Conservation (phyloP, 1,284 basidiomycete species). For the Microbotryomycetes sp. region DNA sequence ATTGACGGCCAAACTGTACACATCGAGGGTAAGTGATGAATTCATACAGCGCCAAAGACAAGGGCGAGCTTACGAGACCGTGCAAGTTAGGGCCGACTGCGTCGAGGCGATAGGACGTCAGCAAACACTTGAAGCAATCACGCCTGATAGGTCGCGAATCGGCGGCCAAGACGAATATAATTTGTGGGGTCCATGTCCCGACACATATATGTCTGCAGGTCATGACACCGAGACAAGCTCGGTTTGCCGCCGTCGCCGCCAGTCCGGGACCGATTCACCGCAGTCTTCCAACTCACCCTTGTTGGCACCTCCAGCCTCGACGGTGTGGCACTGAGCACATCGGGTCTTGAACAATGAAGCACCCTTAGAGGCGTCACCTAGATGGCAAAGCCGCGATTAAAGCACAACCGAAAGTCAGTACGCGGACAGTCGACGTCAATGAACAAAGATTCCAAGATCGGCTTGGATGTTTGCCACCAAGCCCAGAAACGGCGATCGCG, state of each 20-base stretch:
- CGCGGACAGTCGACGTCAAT: too few relatives aligned
- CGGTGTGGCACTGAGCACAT: conserved; percentile 95
- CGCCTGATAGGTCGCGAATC: too few relatives aligned
- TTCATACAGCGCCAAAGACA: neutral
- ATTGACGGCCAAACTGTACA: conserved; percentile 67
- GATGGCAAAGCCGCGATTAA: neutral
- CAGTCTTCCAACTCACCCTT: conserved; percentile 33
- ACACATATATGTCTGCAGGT: too few relatives aligned
- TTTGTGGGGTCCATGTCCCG: too few relatives aligned
- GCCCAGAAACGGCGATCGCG: neutral
- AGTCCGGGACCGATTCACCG: too few relatives aligned
- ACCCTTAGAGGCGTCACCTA: conserved; percentile 83
- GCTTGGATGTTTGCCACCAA: neutral
- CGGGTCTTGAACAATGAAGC: conserved; percentile 50
- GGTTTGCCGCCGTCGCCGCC: too few relatives aligned
- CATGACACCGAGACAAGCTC: too few relatives aligned
- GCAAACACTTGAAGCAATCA: too few relatives aligned
- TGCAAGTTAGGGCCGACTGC: conserved; percentile 87
- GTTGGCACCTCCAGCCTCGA: conserved; percentile 64
- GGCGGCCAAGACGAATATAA: too few relatives aligned
- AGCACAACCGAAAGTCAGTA: too few relatives aligned
- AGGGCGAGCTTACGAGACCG: conserved; percentile 51
- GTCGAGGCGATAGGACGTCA: neutral
- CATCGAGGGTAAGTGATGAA: conserved; percentile 33
- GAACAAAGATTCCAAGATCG: neutral